These are phyloP conservation scores for Colletotrichum tanaceti DNA, from an alignment of 2,329 filamentous ascomycete genomes.

Conservation along the genomic window DNA sequence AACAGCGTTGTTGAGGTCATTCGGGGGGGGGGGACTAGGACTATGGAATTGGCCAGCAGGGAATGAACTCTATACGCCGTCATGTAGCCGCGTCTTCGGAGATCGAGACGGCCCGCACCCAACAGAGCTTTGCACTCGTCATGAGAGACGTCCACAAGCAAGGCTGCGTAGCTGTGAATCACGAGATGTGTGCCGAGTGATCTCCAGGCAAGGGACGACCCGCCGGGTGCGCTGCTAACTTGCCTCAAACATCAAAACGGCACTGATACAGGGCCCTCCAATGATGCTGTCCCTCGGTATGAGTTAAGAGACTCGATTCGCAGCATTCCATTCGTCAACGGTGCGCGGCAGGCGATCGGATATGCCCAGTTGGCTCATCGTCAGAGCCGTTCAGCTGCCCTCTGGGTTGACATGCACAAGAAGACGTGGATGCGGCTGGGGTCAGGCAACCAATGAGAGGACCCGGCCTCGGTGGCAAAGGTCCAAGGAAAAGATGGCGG, in stretches of 20 bases:
- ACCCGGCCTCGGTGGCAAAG: constrained; percentile 19
- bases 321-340: not conserved
- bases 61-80: constrained; percentile 10
- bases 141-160: constrained; percentile 5
- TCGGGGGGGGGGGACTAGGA: not conserved
- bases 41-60: constrained; percentile 16
- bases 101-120: constrained; percentile 8
- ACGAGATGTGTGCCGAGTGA: not conserved
- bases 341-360: constrained; percentile 19
- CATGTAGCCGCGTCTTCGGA: constrained; percentile 2
- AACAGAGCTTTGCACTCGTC: constrained; percentile 19
- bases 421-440: constrained; percentile 22
- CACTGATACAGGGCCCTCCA: constrained; percentile 1
- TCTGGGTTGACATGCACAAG: constrained; percentile 7
- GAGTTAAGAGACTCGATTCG: not conserved
- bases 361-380: constrained; percentile 14
- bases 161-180: constrained; percentile 5
- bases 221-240: constrained; percentile 15
- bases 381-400: constrained; percentile 31
- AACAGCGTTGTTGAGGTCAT: constrained; percentile 16
- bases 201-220: not conserved
- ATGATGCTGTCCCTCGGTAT: not conserved
- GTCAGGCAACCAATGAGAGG: constrained; percentile 28
- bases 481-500: not conserved
- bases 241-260: not conserved